Conservation (phyloP, 2,329 filamentous ascomycete genomes). For the Ophiocordyceps camponoti-floridani region DNA sequence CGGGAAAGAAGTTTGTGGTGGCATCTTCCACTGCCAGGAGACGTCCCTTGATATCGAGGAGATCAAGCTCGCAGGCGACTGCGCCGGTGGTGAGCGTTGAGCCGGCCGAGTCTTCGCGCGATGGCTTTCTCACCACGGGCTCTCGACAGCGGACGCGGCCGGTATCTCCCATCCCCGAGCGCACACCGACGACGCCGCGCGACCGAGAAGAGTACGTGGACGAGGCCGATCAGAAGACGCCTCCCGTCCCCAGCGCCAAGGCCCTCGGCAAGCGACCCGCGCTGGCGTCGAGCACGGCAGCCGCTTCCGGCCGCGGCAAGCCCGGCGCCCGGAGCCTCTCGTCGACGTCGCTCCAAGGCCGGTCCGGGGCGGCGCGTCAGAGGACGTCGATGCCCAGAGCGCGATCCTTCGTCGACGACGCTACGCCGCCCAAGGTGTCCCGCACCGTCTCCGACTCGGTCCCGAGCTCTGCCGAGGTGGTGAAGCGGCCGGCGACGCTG, state of each 20-base stretch:
- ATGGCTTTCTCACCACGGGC: slow-evolving; percentile 5
- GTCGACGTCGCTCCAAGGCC: slow-evolving; percentile 2
- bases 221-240: not conserved
- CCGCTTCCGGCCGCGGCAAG: slow-evolving; percentile 4
- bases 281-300: slow-evolving; percentile 3
- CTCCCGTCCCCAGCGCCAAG: slow-evolving; percentile 19
- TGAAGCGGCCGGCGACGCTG: slow-evolving; percentile 8
- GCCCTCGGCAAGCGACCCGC: slow-evolving; percentile 29
- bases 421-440: not conserved
- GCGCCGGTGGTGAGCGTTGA: slow-evolving; percentile 12
- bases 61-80: slow-evolving; percentile 29
- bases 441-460: not conserved
- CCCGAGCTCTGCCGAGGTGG: not conserved
- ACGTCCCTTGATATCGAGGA: slow-evolving; percentile 25
- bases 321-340: slow-evolving; percentile 2
- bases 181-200: not conserved
- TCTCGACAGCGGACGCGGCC: slow-evolving; percentile 6
- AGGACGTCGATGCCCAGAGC: not conserved
- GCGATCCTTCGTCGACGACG: not conserved
- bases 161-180: slow-evolving; percentile 12
- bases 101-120: slow-evolving; percentile 11
- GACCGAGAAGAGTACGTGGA: not conserved
- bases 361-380: not conserved
- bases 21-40: slow-evolving; percentile 24
- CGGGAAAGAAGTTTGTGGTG: slow-evolving; percentile 23